Percentiles rank a stretch among this genome's conserved stretches.
These are phyloP conservation scores for Zymoseptoria brevis DNA, from an alignment of 2,329 filamentous ascomycete genomes.

Conservation along the genomic window DNA sequence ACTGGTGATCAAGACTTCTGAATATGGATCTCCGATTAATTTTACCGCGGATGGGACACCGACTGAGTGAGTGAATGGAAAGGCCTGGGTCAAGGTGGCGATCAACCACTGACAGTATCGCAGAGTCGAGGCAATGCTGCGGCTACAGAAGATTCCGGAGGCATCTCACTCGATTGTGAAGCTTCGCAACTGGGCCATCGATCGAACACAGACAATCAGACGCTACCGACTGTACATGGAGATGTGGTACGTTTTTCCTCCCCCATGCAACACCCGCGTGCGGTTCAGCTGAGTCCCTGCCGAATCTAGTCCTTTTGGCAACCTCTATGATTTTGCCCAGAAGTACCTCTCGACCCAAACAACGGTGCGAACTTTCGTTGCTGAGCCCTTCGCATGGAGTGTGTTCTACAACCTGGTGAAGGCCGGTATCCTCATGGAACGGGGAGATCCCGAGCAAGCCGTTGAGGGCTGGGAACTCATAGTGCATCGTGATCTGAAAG, in stretches of 20 bases:
- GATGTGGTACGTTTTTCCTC: background rate
- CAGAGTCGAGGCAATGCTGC: background rate
- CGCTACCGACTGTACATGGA: background rate
- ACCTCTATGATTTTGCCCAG: background rate
- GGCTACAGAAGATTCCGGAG: background rate
- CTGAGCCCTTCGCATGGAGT: constrained; percentile 13
- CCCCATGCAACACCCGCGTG: background rate
- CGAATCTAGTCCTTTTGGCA: background rate
- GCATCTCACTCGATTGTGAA: background rate
- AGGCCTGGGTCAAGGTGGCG: background rate
- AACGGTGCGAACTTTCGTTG: background rate
- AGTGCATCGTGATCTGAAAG: constrained; percentile 13
- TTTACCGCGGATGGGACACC: background rate
- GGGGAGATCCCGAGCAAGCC: constrained; percentile 1
- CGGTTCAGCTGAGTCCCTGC: background rate
- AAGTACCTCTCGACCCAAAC: background rate
- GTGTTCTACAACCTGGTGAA: constrained; percentile 9
- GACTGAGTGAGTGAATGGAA: background rate
- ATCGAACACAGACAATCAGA: background rate
- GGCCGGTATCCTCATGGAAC: constrained; percentile 11
- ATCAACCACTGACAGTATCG: background rate
- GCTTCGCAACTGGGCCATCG: background rate
- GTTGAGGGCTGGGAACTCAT: constrained; percentile 6
- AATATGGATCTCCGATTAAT: background rate
- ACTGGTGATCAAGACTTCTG: background rate